phyloP scores from a whole-genome alignment of 495 filamentous ascomycete genomes.

The Hamigera avellanea region DNA sequence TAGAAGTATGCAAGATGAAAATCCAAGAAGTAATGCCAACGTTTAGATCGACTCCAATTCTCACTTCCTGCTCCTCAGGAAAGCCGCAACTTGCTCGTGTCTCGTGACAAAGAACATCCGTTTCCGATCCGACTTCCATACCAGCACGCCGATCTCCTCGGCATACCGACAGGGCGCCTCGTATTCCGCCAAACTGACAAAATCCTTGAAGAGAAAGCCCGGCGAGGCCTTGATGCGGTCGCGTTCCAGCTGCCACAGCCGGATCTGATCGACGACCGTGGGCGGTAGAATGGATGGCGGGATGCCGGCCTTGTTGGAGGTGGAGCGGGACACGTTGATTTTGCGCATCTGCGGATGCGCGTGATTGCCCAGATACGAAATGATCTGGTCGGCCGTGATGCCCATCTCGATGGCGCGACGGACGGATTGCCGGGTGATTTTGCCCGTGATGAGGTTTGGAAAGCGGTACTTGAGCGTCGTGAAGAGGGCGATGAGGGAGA shows the following conservation, averaged over 20 bases:
- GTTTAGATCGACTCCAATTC: too few species aligned
- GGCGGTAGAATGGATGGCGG: constrained; percentile 63
- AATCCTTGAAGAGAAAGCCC: constrained; percentile 86
- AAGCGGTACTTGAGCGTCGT: constrained; percentile 74
- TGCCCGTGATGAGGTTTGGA: constrained; percentile 82
- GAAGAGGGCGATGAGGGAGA: constrained; percentile 88
- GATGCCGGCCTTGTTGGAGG: constrained; percentile 22
- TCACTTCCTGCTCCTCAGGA: constrained; percentile 48
- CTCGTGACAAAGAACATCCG: constrained; percentile 80
- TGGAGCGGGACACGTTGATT: constrained; percentile 37
- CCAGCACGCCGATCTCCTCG: constrained; percentile 81
- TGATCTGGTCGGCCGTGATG: constrained; percentile 91
- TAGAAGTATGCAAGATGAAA: neutral
- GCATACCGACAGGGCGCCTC: constrained; percentile 65
- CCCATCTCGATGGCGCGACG: constrained; percentile 76
- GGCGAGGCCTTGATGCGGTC: constrained; percentile 75
- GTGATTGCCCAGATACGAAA: constrained; percentile 75
- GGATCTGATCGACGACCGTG: constrained; percentile 94
- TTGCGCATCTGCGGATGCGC: constrained; percentile 88
- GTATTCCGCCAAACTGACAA: constrained; percentile 65
- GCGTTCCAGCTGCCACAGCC: constrained; percentile 93
- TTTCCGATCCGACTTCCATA: constrained; percentile 71
- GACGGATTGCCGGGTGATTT: constrained; percentile 76
- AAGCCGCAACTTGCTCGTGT: constrained; percentile 72
- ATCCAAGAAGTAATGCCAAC: neutral